Conservation (phyloP, 2,329 filamentous ascomycete genomes). For the Elsinoe australis region DNA sequence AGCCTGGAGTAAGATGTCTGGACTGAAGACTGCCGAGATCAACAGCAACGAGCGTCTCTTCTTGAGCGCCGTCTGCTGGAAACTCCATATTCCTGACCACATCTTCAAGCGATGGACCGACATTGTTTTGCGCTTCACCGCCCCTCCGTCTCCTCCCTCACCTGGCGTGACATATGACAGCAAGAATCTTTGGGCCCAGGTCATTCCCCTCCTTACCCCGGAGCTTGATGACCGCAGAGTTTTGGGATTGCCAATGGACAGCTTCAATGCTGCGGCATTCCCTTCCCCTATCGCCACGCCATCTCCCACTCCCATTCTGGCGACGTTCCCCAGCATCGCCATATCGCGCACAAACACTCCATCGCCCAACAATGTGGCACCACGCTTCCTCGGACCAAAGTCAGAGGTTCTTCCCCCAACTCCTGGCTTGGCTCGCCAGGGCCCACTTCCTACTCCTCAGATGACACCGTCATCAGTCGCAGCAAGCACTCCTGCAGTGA, state of each 20-base stretch:
- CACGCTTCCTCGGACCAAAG: slow-evolving; percentile 46
- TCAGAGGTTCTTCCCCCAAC: slow-evolving; percentile 44
- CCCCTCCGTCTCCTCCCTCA: slow-evolving; percentile 36
- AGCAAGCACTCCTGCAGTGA: slow-evolving; percentile 54
- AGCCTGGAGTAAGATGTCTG: slow-evolving; percentile 98
- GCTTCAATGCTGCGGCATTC: neutral
- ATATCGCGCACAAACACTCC: slow-evolving; percentile 38
- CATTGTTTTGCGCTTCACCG: slow-evolving; percentile 77
- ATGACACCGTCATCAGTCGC: slow-evolving; percentile 51
- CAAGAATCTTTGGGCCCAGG: slow-evolving; percentile 34
- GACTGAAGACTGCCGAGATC: slow-evolving; percentile 86
- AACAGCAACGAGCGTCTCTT: slow-evolving; percentile 96
- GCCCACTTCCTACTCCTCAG: slow-evolving; percentile 53
- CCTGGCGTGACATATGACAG: slow-evolving; percentile 23
- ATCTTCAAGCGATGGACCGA: slow-evolving; percentile 92
- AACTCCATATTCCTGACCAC: slow-evolving; percentile 82
- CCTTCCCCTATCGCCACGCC: neutral
- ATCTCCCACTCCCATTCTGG: slow-evolving; percentile 13
- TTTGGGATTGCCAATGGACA: slow-evolving; percentile 1
- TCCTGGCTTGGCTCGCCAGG: slow-evolving; percentile 48
- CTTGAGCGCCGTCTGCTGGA: slow-evolving; percentile 83
- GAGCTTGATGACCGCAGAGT: slow-evolving; percentile 42
- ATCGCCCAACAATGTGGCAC: slow-evolving; percentile 34
- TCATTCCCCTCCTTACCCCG: slow-evolving; percentile 51
- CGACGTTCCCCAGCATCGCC: slow-evolving; percentile 17